A percentile compares a stretch with the other conserved stretches of the same genome.
Evolutionary conservation across 2,329 filamentous ascomycete species (phyloP).

Genomic region (Pseudogymnoascus destructans): DNA sequence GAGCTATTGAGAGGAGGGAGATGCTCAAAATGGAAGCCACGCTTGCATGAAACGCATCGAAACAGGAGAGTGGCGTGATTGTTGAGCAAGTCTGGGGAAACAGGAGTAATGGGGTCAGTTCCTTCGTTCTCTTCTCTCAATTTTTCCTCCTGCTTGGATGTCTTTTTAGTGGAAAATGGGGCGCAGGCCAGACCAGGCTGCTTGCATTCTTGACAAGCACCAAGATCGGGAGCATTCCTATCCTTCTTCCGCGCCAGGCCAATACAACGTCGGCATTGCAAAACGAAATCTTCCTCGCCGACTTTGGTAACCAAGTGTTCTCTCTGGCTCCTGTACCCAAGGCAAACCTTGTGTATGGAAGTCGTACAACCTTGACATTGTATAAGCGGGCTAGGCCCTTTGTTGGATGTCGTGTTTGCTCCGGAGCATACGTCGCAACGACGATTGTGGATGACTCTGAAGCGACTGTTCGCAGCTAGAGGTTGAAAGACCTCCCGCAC

Average conservation of each 20-base stretch:
- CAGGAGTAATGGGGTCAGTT: slow-evolving; percentile 57
- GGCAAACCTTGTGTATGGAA: slow-evolving; percentile 70
- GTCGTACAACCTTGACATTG: slow-evolving; percentile 85
- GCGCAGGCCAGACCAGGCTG: slow-evolving; percentile 53
- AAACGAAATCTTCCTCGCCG: slow-evolving; percentile 59
- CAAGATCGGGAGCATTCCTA: slow-evolving; percentile 51
- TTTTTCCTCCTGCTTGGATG: slow-evolving; percentile 70
- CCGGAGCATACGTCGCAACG: slow-evolving; percentile 59
- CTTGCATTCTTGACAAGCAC: slow-evolving; percentile 59
- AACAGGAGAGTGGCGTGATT: slow-evolving; percentile 68
- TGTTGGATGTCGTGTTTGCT: slow-evolving; percentile 39
- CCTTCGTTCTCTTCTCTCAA: slow-evolving; percentile 67
- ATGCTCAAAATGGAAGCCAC: slow-evolving; percentile 76
- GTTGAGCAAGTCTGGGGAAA: slow-evolving; percentile 55
- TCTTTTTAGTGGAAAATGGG: slow-evolving; percentile 61
- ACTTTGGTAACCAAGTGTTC: slow-evolving; percentile 91
- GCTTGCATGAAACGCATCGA: slow-evolving; percentile 63
- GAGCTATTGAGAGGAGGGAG: slow-evolving; percentile 37
- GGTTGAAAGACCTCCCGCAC: slow-evolving; percentile 63
- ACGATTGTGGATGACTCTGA: slow-evolving; percentile 55
- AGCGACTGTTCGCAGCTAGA: slow-evolving; percentile 47
- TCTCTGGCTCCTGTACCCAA: slow-evolving; percentile 58
- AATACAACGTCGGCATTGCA: slow-evolving; percentile 84
- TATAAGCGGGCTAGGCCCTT: slow-evolving; percentile 51
- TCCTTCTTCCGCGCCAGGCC: slow-evolving; percentile 58